These are phyloP conservation scores for Fraxinus cuspidata DNA, from an alignment of 257 asterid species.

Conservation along the genomic window DNA sequence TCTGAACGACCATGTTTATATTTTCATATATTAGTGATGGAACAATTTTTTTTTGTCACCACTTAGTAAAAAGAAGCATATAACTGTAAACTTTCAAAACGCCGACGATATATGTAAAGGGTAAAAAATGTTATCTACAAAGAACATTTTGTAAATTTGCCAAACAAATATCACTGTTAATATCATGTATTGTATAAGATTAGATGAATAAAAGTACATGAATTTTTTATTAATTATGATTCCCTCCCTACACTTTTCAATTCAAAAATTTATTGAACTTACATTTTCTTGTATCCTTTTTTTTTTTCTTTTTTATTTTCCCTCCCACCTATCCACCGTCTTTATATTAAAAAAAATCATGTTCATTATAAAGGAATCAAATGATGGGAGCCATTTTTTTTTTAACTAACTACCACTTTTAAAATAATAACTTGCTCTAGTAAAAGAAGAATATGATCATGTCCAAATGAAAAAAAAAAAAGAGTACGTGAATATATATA, in stretches of 20 bases:
- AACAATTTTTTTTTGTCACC: too few species aligned
- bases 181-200: too few species aligned
- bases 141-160: not conserved
- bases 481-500: too few species aligned
- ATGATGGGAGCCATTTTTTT: constrained; percentile 2
- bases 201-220: too few species aligned
- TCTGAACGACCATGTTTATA: too few species aligned
- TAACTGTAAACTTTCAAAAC: too few species aligned
- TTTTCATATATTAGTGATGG: too few species aligned
- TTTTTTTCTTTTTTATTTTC: not conserved
- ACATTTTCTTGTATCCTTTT: too few species aligned
- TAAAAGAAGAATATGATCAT: not conserved
- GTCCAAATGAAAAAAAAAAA: not conserved
- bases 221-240: not conserved
- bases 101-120: too few species aligned
- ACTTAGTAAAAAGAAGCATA: too few species aligned
- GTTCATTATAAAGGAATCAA: constrained; percentile 16
- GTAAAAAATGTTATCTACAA: too few species aligned
- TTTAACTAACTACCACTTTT: not conserved
- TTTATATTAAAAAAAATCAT: constrained; percentile 3
- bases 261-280: not conserved
- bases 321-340: not conserved
- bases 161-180: too few species aligned
- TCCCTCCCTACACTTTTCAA: not conserved
- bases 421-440: not conserved